These are phyloP conservation scores for Fagopyrum homotropicum DNA, from an alignment of 148 eudicot species.

Conservation along the genomic window DNA sequence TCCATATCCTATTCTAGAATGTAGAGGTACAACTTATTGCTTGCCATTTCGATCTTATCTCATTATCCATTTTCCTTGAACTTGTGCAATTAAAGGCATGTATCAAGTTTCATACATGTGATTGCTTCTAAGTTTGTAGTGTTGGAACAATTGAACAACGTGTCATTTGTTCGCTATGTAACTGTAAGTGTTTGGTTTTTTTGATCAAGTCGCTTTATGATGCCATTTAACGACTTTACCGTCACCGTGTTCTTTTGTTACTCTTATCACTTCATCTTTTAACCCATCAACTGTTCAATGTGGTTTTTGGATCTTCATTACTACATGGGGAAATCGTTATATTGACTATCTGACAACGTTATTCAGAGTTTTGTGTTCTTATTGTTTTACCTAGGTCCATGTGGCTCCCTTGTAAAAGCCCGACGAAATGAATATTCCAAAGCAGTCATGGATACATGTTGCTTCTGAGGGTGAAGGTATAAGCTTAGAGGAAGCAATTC, in stretches of 20 bases:
- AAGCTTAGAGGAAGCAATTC: conserved; percentile 44
- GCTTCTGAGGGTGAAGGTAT: conserved; percentile 25
- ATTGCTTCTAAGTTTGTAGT: background rate
- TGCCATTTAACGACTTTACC: too few species aligned
- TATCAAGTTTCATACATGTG: background rate
- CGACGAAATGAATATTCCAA: conserved; percentile 45
- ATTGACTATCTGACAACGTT: background rate
- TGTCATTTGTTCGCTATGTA: background rate
- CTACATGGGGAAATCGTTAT: background rate
- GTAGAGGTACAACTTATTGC: background rate
- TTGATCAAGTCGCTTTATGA: background rate
- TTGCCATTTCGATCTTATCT: background rate
- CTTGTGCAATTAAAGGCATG: background rate
- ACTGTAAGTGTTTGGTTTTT: background rate
- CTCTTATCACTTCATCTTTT: background rate
- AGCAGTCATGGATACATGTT: conserved; percentile 5
- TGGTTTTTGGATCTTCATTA: background rate
- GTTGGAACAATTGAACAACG: background rate
- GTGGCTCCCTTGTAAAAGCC: conserved; percentile 65
- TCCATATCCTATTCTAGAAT: background rate
- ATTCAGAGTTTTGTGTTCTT: background rate
- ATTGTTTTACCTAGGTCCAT: conserved; percentile 35
- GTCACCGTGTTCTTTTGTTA: background rate
- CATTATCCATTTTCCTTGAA: background rate
- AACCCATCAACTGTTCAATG: background rate